phyloP scores from a whole-genome alignment of 2,329 filamentous ascomycete species.

The Microdochium paspali region DNA sequence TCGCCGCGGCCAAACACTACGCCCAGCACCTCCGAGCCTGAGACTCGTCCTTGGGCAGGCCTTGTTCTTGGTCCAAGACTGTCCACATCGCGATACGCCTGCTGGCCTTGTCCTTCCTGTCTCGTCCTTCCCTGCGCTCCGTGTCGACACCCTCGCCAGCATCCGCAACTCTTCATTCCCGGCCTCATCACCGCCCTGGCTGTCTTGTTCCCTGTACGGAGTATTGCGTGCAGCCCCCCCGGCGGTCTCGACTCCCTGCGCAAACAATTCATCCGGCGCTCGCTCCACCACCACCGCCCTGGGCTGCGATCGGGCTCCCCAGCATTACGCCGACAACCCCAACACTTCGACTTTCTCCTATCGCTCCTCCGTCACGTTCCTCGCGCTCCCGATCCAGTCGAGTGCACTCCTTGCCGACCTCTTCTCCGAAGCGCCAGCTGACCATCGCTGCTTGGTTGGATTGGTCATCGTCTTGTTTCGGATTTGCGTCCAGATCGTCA shows the following conservation, averaged over 20 bases:
- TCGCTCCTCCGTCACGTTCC: neutral
- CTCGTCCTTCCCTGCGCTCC: neutral
- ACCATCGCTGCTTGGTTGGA: neutral
- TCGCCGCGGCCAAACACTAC: neutral
- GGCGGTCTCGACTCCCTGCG: neutral
- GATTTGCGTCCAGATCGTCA: neutral
- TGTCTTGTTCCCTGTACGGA: too few species aligned
- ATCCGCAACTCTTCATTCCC: neutral
- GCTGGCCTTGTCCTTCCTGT: neutral
- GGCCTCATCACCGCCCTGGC: neutral
- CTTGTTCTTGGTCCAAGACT: neutral
- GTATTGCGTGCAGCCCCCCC: neutral
- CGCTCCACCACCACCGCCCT: neutral
- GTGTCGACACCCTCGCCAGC: neutral
- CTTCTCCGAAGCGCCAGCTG: neutral
- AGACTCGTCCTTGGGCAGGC: neutral
- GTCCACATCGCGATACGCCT: too few species aligned
- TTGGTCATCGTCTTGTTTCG: neutral
- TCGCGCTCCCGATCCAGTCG: neutral
- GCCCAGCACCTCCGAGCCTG: neutral
- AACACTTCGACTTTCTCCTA: neutral
- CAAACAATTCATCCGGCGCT: neutral
- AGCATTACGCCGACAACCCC: too few species aligned
- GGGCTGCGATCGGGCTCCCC: neutral
- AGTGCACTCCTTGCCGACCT: neutral